These are phyloP conservation scores for Ceratobasidium sp. DNA, from an alignment of 1,284 basidiomycete species.

Conservation along the genomic window DNA sequence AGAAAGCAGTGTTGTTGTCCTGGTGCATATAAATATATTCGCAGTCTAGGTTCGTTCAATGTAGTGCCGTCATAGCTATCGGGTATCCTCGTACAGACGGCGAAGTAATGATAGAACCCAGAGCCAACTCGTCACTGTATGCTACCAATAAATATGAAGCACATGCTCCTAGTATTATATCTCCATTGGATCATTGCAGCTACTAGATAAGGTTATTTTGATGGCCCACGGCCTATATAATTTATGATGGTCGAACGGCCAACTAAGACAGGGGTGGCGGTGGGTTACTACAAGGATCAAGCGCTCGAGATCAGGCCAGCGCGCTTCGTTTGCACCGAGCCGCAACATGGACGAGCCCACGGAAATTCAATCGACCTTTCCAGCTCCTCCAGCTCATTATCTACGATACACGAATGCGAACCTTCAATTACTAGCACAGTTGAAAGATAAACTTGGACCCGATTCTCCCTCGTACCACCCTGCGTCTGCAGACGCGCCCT, in stretches of 20 bases:
- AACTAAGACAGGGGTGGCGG: too few species aligned
- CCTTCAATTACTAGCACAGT: constrained; percentile 44
- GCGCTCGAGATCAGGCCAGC: not conserved
- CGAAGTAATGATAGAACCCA: not conserved
- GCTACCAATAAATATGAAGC: not conserved
- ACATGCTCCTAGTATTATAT: not conserved
- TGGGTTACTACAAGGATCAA: not conserved
- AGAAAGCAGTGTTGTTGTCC: too few species aligned
- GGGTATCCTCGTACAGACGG: too few species aligned
- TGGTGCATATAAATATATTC: too few species aligned
- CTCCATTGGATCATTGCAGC: too few species aligned
- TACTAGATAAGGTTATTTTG: too few species aligned
- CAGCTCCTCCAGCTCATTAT: constrained; percentile 47
- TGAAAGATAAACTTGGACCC: constrained; percentile 38
- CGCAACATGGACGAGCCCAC: constrained; percentile 31
- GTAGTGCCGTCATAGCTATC: too few species aligned
- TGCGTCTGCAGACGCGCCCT: constrained; percentile 37
- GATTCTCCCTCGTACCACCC: constrained; percentile 19
- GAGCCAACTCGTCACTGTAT: not conserved
- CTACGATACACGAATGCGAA: constrained; percentile 47
- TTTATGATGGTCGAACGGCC: too few species aligned
- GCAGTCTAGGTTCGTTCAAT: too few species aligned
- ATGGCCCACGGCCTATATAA: too few species aligned
- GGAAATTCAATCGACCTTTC: constrained; percentile 44
- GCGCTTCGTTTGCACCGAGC: too few species aligned